Evolutionary conservation across 371 early-diverging fungal genomes (phyloP), one percentile per base, ranked within the genome.

Genomic region (Mortierella sp.): DNA sequence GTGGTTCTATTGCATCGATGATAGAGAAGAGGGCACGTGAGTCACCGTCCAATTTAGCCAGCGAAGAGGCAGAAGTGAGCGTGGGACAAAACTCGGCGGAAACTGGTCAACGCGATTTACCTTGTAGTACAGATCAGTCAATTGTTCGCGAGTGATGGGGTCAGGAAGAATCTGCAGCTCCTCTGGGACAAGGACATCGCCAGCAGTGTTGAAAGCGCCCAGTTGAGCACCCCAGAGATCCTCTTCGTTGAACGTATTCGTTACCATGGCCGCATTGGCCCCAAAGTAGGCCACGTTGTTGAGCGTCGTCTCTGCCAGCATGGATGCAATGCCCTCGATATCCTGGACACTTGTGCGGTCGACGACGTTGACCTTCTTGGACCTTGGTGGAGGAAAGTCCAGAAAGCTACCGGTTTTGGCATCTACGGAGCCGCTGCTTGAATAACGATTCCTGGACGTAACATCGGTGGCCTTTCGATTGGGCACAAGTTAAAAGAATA

Each of bases 191-290:
- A 74, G 46, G 29, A 77, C 60, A 63, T 81, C 82, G 51, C 70
- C 58, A 12, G 76, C 81, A 21, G 81, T 76, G 38, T 58, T 65
- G 21, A 55, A 60, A 54, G 55, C 72, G 1, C 81, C 81, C n/a
- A 81, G n/a, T 11, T 81, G 81, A 7, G 81, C 70, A 38, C 76
- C 81, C 81, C 81, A 81, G 14, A 81, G 76, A 60, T 81, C 81
- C 35, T 81, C 81, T 49, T 81, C 81, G 12, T 81, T 76, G 58
- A 76, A 81, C 18, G 63, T 58, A 27, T 49, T 75, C 29, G 81
- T 73, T n/a, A 73, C 81, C 81, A 76, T 73, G 48, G 76, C 76
- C 3, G 81, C 76, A 46, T 70, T 81, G 14, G 81, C 56, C 1
- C 81, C 81, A 70, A 68, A 76, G 38, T 76, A 76, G 21, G 72